Base-by-base conservation (phyloP, 164 flowering plant species). In the Akebia trifoliata region DNA sequence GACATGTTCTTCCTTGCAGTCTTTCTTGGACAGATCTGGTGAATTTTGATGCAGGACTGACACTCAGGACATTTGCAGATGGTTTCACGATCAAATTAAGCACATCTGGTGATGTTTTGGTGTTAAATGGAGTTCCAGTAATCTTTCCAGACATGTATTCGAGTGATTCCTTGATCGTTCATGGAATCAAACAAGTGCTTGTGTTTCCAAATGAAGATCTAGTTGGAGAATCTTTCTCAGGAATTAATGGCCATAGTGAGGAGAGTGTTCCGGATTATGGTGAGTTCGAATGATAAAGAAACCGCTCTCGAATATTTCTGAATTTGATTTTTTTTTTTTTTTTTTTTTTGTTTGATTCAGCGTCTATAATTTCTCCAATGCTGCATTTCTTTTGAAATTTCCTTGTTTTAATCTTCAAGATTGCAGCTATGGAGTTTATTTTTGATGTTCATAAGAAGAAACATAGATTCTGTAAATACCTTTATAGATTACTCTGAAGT, bases 1-100 rank as follows among this genome's bases (percentile, higher is more conserved):
- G 80, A 15, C 87, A 83, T 47, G 67, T 82, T 17, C 59, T 79
- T 34, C 83, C 86, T 0, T 85, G 92, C 66, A 74, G 54, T 67
- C 38, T 87, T 40, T 5, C 51, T 3, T 72, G 75, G 87, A 24
- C 37, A 2, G 87, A 80, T 65, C 38, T 85, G 40, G 69, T 49
- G 17, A 42, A 25, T 30, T 39, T 76, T 39, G 64, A 59, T 2
- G 74, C 72, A 30, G 80, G 77, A n/a, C 34, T 64, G 4, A 61
- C 22, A 17, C 24, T 83, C 28, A 28, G 20, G 38, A 81, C 84
- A 14, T 69, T 64, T n/a, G 43, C 59, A 42, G 62, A 76, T 0
- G 83, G 83, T n/a, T 83, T 76, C 50, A 36, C 18, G 8, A 61
- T 84, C 59, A 68, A 37, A 6, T 8, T 81, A 6, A 59, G 73